Percentiles rank a stretch among this genome's conserved stretches.
Conservation (phyloP, 2,329 filamentous ascomycete genomes). For the Rutstroemia sp. region DNA sequence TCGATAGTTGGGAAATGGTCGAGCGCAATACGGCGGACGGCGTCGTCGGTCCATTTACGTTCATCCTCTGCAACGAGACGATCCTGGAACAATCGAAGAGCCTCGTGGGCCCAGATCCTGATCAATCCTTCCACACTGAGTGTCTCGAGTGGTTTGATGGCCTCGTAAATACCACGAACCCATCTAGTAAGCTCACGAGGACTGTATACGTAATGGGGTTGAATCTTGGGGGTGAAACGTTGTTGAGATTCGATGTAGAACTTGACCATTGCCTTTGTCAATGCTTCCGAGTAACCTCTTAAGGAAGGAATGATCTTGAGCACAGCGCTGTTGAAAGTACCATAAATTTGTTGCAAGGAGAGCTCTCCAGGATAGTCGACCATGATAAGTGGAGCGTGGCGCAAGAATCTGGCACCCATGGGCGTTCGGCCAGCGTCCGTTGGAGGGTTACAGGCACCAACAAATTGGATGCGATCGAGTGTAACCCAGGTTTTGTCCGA, state of each 20-base stretch:
- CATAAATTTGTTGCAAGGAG: constrained; percentile 94
- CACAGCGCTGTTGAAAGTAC: constrained; percentile 92
- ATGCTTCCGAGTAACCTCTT: constrained; percentile 87
- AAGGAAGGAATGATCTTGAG: constrained; percentile 94
- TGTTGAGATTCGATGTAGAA: constrained; percentile 94
- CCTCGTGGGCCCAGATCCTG: constrained; percentile 97
- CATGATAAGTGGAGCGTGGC: constrained; percentile 98
- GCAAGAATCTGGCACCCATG: constrained; percentile 85
- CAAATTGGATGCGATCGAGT: constrained; percentile 95
- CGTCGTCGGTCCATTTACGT: constrained; percentile 87
- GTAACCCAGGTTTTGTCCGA: constrained; percentile 97
- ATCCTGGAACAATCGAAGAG: constrained; percentile 92
- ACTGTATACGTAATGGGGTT: constrained; percentile 98
- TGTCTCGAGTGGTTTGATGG: constrained; percentile 83
- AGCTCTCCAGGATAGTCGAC: constrained; percentile 97
- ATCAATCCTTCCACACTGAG: constrained; percentile 86
- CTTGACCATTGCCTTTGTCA: constrained; percentile 96
- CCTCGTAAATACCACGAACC: constrained; percentile 96
- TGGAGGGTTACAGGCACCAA: constrained; percentile 96
- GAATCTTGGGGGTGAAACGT: constrained; percentile 90
- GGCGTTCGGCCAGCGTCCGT: constrained; percentile 95
- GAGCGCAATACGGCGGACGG: constrained; percentile 76
- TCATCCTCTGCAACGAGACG: constrained; percentile 92
- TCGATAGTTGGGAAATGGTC: constrained; percentile 96
- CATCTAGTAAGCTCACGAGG: constrained; percentile 96